phyloP scores from a whole-genome alignment of 441 rosid species.

The Corymbia citriodora region DNA sequence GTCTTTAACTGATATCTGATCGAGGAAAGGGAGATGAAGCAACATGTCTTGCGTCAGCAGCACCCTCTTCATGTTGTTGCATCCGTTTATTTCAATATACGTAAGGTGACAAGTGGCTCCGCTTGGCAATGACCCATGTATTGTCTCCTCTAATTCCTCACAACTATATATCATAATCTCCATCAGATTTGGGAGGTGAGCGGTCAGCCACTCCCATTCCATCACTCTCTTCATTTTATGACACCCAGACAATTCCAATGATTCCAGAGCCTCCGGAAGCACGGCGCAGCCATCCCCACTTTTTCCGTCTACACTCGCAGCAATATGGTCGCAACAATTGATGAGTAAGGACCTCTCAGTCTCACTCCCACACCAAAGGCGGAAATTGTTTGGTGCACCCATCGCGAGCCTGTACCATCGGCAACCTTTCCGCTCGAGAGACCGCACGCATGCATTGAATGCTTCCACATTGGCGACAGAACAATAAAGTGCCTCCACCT shows the following conservation, averaged over 20 bases:
- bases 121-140: not conserved
- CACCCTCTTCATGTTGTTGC: not conserved
- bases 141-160: not conserved
- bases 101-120: not conserved
- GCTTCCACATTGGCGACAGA: not conserved
- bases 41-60: not conserved
- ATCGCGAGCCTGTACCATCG: not conserved
- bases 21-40: not conserved
- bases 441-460: not conserved
- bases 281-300: not conserved
- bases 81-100: not conserved
- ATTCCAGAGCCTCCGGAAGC: not conserved
- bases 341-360: not conserved
- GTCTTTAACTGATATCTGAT: not conserved
- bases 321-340: not conserved
- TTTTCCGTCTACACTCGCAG: not conserved
- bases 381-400: rapidly evolving
- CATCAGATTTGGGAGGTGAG: not conserved
- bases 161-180: not conserved
- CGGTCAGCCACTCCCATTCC: not conserved
- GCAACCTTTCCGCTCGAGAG: not conserved
- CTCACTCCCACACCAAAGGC: not conserved
- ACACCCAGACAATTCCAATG: not conserved
- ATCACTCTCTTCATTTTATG: not conserved
- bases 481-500: not conserved